A percentile compares a stretch with the other conserved stretches of the same genome.
Evolutionary conservation across 768 basidiomycete genomes (phyloP).

Genomic region (Grammothele lineata): DNA sequence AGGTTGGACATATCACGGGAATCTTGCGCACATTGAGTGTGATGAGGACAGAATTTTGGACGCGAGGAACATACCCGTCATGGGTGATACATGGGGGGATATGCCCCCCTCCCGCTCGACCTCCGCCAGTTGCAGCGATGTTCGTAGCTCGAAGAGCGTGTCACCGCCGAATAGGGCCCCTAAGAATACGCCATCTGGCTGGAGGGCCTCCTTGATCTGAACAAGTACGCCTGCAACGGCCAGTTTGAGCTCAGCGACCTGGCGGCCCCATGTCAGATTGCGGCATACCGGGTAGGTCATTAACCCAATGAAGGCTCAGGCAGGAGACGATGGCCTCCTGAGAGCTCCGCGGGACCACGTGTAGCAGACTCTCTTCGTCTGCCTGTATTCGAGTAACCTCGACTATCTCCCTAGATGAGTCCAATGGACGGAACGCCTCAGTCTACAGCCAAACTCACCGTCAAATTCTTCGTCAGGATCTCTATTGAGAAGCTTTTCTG

Average conservation of each 20-base stretch:
- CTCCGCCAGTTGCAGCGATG: conserved; percentile 91
- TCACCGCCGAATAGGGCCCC: conserved; percentile 96
- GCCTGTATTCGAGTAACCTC: conserved; percentile 70
- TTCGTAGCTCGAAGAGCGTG: conserved; percentile 92
- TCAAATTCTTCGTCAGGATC: conserved; percentile 80
- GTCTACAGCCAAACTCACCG: conserved; percentile 50
- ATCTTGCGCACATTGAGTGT: conserved; percentile 44
- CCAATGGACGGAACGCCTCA: too few relatives aligned
- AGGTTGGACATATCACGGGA: conserved; percentile 92
- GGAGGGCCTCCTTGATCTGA: conserved; percentile 80
- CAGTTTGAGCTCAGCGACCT: too few relatives aligned
- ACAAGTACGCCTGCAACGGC: conserved; percentile 61
- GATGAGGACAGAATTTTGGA: not conserved
- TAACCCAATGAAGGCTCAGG: conserved; percentile 93
- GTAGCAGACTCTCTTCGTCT: conserved; percentile 80
- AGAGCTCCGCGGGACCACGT: conserved; percentile 60
- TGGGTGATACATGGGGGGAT: conserved; percentile 94
- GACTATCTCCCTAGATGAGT: too few relatives aligned
- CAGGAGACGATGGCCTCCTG: conserved; percentile 93
- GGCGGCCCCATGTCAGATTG: not conserved
- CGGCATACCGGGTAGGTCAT: conserved; percentile 84
- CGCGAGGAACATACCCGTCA: conserved; percentile 68
- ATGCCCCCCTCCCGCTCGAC: conserved; percentile 93
- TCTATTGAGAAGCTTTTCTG: conserved; percentile 68
- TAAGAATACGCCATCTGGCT: conserved; percentile 91